Evolutionary conservation across 2,329 filamentous ascomycete genomes (phyloP).

Genomic region (Claviceps purpurea): DNA sequence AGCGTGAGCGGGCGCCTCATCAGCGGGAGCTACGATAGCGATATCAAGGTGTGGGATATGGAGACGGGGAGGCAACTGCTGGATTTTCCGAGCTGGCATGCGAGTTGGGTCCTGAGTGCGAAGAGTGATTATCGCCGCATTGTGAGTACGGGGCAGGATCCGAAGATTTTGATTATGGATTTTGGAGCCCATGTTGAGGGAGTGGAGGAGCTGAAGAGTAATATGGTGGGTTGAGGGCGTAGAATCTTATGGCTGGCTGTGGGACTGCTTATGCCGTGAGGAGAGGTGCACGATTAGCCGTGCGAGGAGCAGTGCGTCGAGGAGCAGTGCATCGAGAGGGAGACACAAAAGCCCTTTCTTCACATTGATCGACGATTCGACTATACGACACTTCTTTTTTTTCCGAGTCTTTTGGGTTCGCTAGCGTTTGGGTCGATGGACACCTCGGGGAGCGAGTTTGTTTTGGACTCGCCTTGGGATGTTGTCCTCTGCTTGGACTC

Average conservation of each 20-base stretch:
- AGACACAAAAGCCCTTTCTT: too few relatives aligned
- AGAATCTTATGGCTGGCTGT: neutral
- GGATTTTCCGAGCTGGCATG: constrained; percentile 88
- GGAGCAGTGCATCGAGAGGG: too few relatives aligned
- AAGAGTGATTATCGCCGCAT: constrained; percentile 94
- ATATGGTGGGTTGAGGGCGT: neutral
- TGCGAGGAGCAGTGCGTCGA: too few relatives aligned
- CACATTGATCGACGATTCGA: too few relatives aligned
- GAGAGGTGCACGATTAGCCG: too few relatives aligned
- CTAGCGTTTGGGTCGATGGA: too few relatives aligned
- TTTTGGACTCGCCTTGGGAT: too few relatives aligned
- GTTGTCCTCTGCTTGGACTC: too few relatives aligned
- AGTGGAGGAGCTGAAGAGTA: constrained; percentile 44
- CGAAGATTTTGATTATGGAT: constrained; percentile 84
- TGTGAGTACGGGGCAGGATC: constrained; percentile 88
- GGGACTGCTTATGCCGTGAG: too few relatives aligned
- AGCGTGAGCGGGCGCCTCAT: constrained; percentile 74
- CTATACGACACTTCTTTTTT: too few relatives aligned
- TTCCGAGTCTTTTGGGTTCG: too few relatives aligned
- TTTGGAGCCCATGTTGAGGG: constrained; percentile 55
- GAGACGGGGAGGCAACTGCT: constrained; percentile 64
- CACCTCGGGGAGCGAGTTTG: too few relatives aligned
- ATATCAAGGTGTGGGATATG: constrained; percentile 90
- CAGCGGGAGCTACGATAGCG: constrained; percentile 87
- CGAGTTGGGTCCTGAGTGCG: constrained; percentile 90